A percentile compares a stretch with the other conserved stretches of the same genome.
phyloP scores from a whole-genome alignment of 441 rosid genomes.

The Arabidopsis hybrid region DNA sequence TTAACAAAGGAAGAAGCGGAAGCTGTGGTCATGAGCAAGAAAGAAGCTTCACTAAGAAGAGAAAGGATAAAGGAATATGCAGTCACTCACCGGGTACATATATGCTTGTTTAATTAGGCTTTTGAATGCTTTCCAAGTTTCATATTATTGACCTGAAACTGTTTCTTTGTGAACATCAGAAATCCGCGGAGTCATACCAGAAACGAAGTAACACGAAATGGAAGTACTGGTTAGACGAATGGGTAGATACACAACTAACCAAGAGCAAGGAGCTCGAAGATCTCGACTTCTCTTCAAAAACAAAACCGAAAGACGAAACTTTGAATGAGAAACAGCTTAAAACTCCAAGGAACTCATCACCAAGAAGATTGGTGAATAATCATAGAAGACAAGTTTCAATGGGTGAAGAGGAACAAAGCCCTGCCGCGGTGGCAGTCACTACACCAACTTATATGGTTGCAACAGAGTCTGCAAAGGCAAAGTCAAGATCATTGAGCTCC shows the following conservation, averaged over 20 bases:
- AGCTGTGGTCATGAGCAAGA: constrained; percentile 67
- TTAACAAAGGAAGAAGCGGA: constrained; percentile 82
- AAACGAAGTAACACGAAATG: constrained; percentile 69
- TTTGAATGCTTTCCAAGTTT: not conserved
- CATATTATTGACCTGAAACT: constrained; percentile 10
- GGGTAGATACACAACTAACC: constrained; percentile 82
- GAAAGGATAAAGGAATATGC: constrained; percentile 75
- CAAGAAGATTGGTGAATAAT: constrained; percentile 54
- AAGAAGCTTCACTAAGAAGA: constrained; percentile 73
- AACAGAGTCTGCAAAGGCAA: constrained; percentile 88
- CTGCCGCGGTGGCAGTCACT: constrained; percentile 40
- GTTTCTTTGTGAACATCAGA: constrained; percentile 50
- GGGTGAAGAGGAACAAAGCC: constrained; percentile 63
- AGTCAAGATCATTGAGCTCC: constrained; percentile 77
- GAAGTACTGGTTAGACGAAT: constrained; percentile 87
- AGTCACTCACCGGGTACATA: constrained; percentile 68
- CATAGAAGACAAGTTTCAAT: constrained; percentile 62
- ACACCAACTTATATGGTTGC: constrained; percentile 91
- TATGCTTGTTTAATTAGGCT: not conserved
- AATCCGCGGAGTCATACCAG: constrained; percentile 81
- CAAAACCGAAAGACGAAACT: constrained; percentile 52
- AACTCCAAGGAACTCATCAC: constrained; percentile 44
- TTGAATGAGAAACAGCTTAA: constrained; percentile 51
- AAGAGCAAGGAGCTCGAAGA: constrained; percentile 86
- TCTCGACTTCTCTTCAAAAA: constrained; percentile 62